phyloP scores from a whole-genome alignment of 1,284 basidiomycete species.

The Schizopora paradoxa region DNA sequence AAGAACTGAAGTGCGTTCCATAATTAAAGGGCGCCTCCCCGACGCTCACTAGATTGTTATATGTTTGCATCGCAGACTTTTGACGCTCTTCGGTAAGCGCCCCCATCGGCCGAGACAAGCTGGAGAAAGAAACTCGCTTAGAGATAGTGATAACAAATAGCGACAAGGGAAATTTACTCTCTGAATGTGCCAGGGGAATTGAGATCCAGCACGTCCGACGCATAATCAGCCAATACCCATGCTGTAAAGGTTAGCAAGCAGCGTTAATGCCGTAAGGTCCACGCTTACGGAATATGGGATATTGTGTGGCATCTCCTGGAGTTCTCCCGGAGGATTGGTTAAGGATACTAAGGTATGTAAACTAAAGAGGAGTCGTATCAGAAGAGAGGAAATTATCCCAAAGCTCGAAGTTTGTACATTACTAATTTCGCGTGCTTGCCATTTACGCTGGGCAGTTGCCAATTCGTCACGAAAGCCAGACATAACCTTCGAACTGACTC shows the following conservation, averaged over 20 bases:
- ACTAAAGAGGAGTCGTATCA: slow-evolving; percentile 40
- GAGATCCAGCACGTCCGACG: slow-evolving; percentile 70
- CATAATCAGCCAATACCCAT: slow-evolving; percentile 87
- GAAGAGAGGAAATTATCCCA: slow-evolving; percentile 12
- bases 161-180: slow-evolving; percentile 61
- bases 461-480: slow-evolving; percentile 53
- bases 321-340: slow-evolving; percentile 91
- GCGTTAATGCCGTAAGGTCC: no score
- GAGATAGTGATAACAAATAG: not conserved
- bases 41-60: slow-evolving; percentile 74
- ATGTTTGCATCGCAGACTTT: slow-evolving; percentile 72
- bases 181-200: slow-evolving; percentile 63
- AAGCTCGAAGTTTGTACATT: slow-evolving; percentile 50
- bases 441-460: slow-evolving; percentile 65
- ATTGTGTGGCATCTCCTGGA: slow-evolving; percentile 91
- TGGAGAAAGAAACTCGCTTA: slow-evolving; percentile 25
- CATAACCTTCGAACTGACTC: slow-evolving; percentile 41
- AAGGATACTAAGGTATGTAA: slow-evolving; percentile 80
- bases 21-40: slow-evolving; percentile 88
- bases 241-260: slow-evolving; percentile 45
- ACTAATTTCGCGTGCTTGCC: slow-evolving; percentile 86
- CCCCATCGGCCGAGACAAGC: slow-evolving; percentile 87
- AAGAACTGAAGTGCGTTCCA: slow-evolving; percentile 93
- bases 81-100: slow-evolving; percentile 72
- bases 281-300: slow-evolving; percentile 84